These are phyloP conservation scores for Leptodontidium sp. DNA, from an alignment of 2,329 filamentous ascomycete species.

Conservation along the genomic window DNA sequence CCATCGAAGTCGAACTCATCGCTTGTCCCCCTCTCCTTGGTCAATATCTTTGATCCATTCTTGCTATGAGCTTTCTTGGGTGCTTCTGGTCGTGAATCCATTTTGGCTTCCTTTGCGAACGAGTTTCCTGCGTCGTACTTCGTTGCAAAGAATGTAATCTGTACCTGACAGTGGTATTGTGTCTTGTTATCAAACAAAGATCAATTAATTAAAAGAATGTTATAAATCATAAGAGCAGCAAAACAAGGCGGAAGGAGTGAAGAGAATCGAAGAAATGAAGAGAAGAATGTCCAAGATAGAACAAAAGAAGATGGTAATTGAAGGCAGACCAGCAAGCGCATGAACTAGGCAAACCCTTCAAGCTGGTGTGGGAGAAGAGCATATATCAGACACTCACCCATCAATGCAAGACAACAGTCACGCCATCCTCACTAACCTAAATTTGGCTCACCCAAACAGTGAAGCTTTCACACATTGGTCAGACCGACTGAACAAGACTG, in stretches of 20 bases:
- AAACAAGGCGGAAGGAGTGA: slow-evolving; percentile 15
- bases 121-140: not conserved
- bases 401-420: slow-evolving; percentile 7
- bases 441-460: slow-evolving; percentile 3
- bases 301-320: slow-evolving; percentile 10
- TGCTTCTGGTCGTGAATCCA: slow-evolving; percentile 20
- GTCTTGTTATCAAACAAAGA: slow-evolving; percentile 12
- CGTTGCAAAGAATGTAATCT: slow-evolving; percentile 5
- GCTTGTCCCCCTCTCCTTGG: not conserved
- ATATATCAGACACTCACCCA: slow-evolving; percentile 15
- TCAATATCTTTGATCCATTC: slow-evolving; percentile 11
- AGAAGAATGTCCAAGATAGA: not conserved
- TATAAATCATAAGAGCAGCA: slow-evolving; percentile 18
- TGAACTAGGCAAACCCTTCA: not conserved
- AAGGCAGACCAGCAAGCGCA: slow-evolving; percentile 16
- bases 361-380: not conserved
- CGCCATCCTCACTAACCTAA: not conserved
- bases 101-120: not conserved
- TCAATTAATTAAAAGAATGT: slow-evolving; percentile 9
- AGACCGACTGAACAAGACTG: not conserved
- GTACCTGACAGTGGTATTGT: slow-evolving; percentile 17
- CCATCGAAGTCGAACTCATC: slow-evolving; percentile 22
- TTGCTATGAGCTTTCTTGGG: slow-evolving; percentile 21
- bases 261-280: not conserved
- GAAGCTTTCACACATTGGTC: not conserved